Base-by-base conservation (phyloP, 306 rosid genomes). In the Rubus parviflorus region DNA sequence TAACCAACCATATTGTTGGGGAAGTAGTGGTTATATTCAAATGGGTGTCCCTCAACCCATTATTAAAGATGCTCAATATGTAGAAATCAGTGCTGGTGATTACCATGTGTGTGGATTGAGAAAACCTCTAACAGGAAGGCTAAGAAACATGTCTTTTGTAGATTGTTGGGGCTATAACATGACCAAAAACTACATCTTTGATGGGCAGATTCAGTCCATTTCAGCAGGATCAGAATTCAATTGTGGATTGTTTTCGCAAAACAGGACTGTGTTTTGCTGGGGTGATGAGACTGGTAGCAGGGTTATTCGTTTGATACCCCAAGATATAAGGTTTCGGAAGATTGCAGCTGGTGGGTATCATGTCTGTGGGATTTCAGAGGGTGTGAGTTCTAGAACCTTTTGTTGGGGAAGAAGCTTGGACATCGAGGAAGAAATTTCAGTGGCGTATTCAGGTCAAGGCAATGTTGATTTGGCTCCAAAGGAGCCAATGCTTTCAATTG, bases 151-250 rank as follows among this genome's bases (percentile, higher is more conserved):
- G 35, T 89, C 97, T 56, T 85, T 87, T 70, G 88, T 95, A 13
- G 98, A 95, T 86, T 95, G 98, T 61, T 95, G 98, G 97, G 97
- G 97, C 25, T 95, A 92, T 75, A 90, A 95, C 87, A 92, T 95
- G 97, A 92, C 98, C 1, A 87, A 73, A 30, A 95, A 82, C 84
- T 89, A 87, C 72, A 88, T 68, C 49, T 88, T 92, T 80, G 97
- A 88, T 80, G 97, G 97, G 3, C 84, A 78, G 85, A 81, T 95
- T 79, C 90, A 88, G 63, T 90, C 93, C 17, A 87, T 95, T 54
- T 85, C 98, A 8, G 95, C 98, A 0, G 98, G 98, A 66, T 83
- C 97, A 35, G 97, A 90, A 60, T 95, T 95, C 81, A 92, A 86
- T 52, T 95, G 98, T 82, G 98, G 92, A 10, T 76, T 95, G 49